These are phyloP conservation scores for Salix brachista DNA, from an alignment of 345 rosid genomes.

Conservation along the genomic window DNA sequence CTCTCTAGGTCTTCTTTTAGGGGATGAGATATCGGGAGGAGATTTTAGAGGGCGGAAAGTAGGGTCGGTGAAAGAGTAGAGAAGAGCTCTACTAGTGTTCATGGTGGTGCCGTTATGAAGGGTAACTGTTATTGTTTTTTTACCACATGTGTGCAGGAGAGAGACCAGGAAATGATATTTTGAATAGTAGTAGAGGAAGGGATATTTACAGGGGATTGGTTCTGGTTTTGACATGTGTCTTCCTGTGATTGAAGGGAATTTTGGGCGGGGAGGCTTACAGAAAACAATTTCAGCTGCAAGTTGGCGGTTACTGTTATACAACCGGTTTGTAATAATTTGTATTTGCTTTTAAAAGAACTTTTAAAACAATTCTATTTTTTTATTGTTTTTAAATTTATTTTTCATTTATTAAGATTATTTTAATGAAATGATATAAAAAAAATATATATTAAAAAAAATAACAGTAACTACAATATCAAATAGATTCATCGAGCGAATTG, in stretches of 20 bases:
- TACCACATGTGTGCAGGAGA: conserved; percentile 19
- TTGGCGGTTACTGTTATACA: not conserved
- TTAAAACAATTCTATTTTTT: no score
- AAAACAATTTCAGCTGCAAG: not conserved
- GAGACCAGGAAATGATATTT: not conserved
- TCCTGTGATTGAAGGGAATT: not conserved
- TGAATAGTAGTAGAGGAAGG: conserved; percentile 4
- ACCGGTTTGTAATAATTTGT: no score
- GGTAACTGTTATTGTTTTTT: not conserved
- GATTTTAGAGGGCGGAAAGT: conserved; percentile 26
- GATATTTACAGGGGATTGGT: conserved; percentile 48
- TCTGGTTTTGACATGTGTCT: conserved; percentile 49
- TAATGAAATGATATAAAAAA: no score
- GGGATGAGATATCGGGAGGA: conserved; percentile 25
- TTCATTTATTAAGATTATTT: no score
- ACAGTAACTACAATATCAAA: no score
- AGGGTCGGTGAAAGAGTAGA: conserved; percentile 45
- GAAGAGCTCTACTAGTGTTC: conserved; percentile 51
- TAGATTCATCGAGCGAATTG: no score
- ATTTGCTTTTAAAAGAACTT: no score
- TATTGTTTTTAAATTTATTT: no score
- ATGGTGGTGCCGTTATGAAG: conserved; percentile 32
- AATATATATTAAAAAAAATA: no score
- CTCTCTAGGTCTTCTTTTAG: conserved; percentile 12
- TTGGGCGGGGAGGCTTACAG: conserved; percentile 5